A percentile compares a stretch with the other conserved stretches of the same genome.
These are phyloP conservation scores for Plasmodium yoelii DNA, from an alignment of 169 alveolate genomes.

Conservation along the genomic window DNA sequence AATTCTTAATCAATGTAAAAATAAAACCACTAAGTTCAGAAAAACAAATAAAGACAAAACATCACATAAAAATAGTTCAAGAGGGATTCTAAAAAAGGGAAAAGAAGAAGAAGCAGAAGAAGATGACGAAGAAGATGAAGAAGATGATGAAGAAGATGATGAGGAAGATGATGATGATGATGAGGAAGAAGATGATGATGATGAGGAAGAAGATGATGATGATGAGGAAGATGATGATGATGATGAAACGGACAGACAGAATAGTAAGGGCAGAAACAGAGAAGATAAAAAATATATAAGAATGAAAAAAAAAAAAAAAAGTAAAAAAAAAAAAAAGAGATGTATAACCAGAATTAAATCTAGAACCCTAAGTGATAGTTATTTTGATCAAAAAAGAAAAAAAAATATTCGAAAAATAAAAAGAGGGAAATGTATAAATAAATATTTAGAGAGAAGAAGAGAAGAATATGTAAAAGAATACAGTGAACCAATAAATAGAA, in stretches of 20 bases:
- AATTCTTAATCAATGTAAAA: no score
- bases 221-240: constrained; percentile 7
- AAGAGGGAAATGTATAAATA: not conserved
- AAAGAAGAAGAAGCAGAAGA: not conserved
- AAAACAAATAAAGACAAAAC: constrained; percentile 3
- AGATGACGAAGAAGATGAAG: not conserved
- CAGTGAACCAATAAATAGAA: constrained; percentile 16
- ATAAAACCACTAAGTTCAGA: constrained; percentile 17
- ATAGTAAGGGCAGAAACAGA: not conserved
- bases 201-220: constrained; percentile 1
- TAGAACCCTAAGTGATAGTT: constrained; percentile 51
- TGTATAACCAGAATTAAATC: constrained; percentile 4
- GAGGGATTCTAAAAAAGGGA: not conserved
- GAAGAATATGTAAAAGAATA: constrained; percentile 3
- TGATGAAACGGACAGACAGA: not conserved
- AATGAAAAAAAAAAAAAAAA: not conserved
- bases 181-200: not conserved
- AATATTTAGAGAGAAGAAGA: not conserved
- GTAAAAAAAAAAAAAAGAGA: constrained; percentile 10
- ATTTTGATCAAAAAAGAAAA: constrained; percentile 23
- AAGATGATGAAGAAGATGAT: not conserved
- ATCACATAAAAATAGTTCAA: not conserved
- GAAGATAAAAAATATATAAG: not conserved
- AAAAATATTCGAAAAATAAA: constrained; percentile 14
- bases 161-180: constrained; percentile 2